These are phyloP conservation scores for Marasmius oreades DNA, from an alignment of 1,284 basidiomycete species.

Conservation along the genomic window DNA sequence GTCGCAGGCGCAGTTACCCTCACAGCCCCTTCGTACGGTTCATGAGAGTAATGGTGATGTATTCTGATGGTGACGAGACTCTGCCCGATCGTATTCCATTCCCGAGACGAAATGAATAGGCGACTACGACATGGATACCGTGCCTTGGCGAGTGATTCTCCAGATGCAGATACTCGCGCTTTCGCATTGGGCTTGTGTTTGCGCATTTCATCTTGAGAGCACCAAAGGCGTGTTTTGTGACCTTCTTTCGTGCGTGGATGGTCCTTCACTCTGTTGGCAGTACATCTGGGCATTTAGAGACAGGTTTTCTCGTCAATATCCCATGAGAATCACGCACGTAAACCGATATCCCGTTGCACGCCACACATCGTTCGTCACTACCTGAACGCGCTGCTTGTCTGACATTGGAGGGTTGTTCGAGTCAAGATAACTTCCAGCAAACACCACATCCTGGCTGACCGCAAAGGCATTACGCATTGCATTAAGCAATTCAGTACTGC, in stretches of 20 bases:
- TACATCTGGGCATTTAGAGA: constrained; percentile 2
- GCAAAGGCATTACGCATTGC: constrained; percentile 5
- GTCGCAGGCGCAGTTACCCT: neutral
- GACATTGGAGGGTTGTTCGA: constrained; percentile 26
- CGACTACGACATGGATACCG: constrained; percentile 41
- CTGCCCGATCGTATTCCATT: constrained; percentile 22
- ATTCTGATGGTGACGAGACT: constrained; percentile 36
- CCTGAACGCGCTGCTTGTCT: constrained; percentile 39
- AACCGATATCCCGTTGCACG: constrained; percentile 43
- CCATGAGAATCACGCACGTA: constrained; percentile 32
- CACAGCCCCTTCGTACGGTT: constrained; percentile 33
- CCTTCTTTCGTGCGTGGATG: constrained; percentile 40
- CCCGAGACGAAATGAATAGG: constrained; percentile 38
- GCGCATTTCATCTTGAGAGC: constrained; percentile 42
- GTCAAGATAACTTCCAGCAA: constrained; percentile 12
- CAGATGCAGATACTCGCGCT: constrained; percentile 32
- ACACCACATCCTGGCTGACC: constrained; percentile 5
- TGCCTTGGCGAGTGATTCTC: constrained; percentile 34
- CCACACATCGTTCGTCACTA: constrained; percentile 40
- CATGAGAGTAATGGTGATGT: constrained; percentile 40
- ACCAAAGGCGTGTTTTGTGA: constrained; percentile 45
- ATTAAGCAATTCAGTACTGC: neutral
- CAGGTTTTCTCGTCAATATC: neutral
- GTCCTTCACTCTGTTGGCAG: constrained; percentile 38
- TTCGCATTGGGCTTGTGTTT: constrained; percentile 31